Evolutionary conservation across 495 filamentous ascomycete genomes (phyloP), one percentile per base, ranked within the genome.

Genomic region (Trichocladium antarcticum): DNA sequence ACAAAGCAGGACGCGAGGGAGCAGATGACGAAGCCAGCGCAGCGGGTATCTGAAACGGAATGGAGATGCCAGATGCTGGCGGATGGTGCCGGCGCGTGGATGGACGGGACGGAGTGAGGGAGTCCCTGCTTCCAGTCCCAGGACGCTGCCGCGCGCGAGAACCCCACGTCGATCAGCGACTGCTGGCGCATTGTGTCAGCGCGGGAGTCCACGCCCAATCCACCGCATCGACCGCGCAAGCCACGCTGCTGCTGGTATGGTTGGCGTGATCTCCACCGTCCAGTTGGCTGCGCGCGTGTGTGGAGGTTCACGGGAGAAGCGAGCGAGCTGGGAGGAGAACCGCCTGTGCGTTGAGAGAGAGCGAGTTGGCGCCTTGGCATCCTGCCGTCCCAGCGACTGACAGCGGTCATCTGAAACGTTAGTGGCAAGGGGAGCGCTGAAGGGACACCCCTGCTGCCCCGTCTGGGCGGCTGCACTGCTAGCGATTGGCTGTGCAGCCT

Each of bases 1-100:
- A 51, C 45, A 45, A 40, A 48, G 42, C 38, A 39, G 16, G 34
- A 49, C 53, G 39, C 53, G 39, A 37, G 17, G 27, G 27, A 40
- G 52, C 9, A 15, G 45, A 36, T 5, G 34, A 47, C 28, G 36
- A 20, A 47, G 21, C 42, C n/a, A 24, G 34, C 42, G 52, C 40
- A 61, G 63, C 61, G 62, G 57, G 58, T 61, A 63, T 56, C 50
- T 63, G 63, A 66, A 64, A 68, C 57, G 50, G 38, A 40, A 37
- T 57, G 54, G 55, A 43, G 44, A 56, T 49, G 46, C 14, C 45
- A 53, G 47, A 50, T 43, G 46, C 27, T 55, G 45, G 51, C 37
- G 42, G 29, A 29, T 28, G 14, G n/a, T 19, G 24, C 31, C 28
- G 44, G 38, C 24, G 28, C 10, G 47, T 47, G 27, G 29, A 35